Conservation (phyloP, 495 filamentous ascomycete genomes). For the Tuber aestivum region DNA sequence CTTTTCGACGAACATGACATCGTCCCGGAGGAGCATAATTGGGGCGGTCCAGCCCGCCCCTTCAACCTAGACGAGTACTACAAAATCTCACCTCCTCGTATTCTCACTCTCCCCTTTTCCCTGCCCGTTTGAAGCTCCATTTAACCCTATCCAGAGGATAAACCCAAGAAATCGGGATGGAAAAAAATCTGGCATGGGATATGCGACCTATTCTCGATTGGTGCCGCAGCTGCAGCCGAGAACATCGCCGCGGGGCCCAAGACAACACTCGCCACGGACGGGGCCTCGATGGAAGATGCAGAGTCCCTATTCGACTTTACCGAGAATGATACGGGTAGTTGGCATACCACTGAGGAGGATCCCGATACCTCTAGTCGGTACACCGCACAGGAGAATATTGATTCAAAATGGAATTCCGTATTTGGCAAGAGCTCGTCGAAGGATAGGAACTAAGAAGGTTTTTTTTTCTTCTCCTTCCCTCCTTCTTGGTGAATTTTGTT, state of each 20-base stretch:
- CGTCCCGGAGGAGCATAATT: neutral
- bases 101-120: neutral
- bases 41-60: neutral
- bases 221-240: neutral
- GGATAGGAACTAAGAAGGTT: neutral
- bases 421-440: neutral
- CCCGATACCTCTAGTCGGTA: neutral
- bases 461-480: neutral
- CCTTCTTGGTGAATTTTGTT: neutral
- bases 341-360: neutral
- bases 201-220: neutral
- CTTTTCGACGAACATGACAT: neutral
- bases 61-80: neutral
- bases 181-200: neutral
- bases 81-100: neutral
- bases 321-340: neutral
- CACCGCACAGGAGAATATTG: neutral
- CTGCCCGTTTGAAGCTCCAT: neutral
- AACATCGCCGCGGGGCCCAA: neutral
- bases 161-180: neutral
- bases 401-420: neutral
- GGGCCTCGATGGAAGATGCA: neutral
- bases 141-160: neutral
- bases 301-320: neutral
- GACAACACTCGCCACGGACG: neutral